Evolutionary conservation across 208 protist genomes (phyloP), one percentile per base, ranked within the genome.

Genomic region (Lotmaria passim): DNA sequence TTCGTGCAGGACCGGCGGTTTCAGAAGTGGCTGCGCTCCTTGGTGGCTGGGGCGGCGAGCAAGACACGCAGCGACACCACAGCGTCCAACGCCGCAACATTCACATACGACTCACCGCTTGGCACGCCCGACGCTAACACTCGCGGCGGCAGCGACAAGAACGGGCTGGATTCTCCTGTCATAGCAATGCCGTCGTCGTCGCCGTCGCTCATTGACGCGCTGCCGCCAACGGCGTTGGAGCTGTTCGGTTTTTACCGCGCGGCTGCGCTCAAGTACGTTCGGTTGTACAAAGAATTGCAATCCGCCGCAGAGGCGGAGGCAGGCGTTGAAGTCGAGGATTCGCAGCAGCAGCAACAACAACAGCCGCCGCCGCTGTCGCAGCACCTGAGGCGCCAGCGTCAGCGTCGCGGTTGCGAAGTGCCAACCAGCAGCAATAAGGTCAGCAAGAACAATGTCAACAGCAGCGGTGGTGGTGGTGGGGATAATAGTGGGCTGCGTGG

Each of bases 201-300:
- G 14, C 12, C 31, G 10, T 52, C 71, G 1, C 47, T 21, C 44
- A 62, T 70, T 6, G 56, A 52, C 39, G 56, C 31, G 21, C 46
- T 69, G 21, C 70, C 69, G 11, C 68, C 78, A 33, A 62, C 63
- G 19, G 52, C 77, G 48, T 63, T 87, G 57, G 85, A 90, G 74
- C 58, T 87, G 51, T 47, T 85, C 11, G 81, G 79, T 8, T 85
- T 82, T 67, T 70, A 75, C 66, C 73, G 78, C 19, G 71, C 76
- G 4, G 85, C 85, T 6, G 81, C 70, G 17, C 41, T 69, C 34
- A 50, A 61, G 17, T 87, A 90, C 61, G 68, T 80, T 39, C 71
- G 71, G 24, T 14, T 56, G 14, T 79, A 79, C 67, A 50, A 57
- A 64, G 48, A 76, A 56, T 41, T 56, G 41, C 56, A 21, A 10